Base-by-base conservation (phyloP, 2,329 filamentous ascomycete genomes). In the Aspergillus pseudoterreus region DNA sequence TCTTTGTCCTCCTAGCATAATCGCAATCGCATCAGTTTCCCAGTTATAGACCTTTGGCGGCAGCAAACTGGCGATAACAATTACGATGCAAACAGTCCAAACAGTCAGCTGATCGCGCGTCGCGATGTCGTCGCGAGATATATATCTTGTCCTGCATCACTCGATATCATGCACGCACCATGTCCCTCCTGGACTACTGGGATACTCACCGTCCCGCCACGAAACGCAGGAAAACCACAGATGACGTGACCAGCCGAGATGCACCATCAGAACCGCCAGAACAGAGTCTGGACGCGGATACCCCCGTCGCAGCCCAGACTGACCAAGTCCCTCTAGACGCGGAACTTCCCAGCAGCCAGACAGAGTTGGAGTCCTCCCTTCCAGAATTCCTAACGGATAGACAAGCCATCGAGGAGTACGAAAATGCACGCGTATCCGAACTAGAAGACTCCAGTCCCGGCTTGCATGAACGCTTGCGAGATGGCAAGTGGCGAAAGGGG, bases 361-460 rank as follows among this genome's bases (percentile, higher is more conserved):
- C 87, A 11, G 85, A 87, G 49, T 75, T 92, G 43, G 88, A 91
- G 62, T 84, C 78, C 55, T 85, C 85, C 5, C 73, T 95, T 5
- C 88, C 89, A 12, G 77, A 79, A 0, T 76, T 92, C 2, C 75
- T 82, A 57, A 81, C 81, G 2, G 85, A 87, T 56, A 78, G 85
- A 59, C 80, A 87, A 52, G 88, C 90, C 2, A 88, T 95, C 52
- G 80, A 87, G 55, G 83, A 89, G 57, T 96, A 96, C 63, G 88
- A 95, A 70, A 76, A 78, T 2, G 84, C 85, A 57, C 82, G 82
- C 58, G 79, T 81, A 24, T 84, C 81, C 17, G 80, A 83, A 54
- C 44, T 54, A 1, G 62, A 64, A 2, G 62, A 64, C n/a, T 63
- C 66, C 8, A 65, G 76, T 8, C 63, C 63, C 32, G 63, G 70